Evolutionary conservation across 805 yeast genomes (phyloP), one percentile per base, ranked within the genome.

Genomic region (Ogataea degrootiae): DNA sequence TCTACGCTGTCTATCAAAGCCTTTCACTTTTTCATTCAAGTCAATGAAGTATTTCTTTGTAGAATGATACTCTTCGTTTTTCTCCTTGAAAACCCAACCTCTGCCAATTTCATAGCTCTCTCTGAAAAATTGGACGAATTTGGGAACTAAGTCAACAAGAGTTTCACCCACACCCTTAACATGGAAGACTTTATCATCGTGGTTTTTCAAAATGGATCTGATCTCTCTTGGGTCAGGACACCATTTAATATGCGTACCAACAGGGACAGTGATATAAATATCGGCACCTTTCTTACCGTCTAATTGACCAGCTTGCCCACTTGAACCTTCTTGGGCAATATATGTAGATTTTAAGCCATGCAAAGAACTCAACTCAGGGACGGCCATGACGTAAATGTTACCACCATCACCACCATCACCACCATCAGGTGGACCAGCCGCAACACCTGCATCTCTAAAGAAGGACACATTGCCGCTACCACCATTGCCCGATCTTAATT

Each of bases 351-450:
- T 77, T 29, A 92, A 58, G 50, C 81, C 80, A 56, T 88, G 89
- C 49, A 94, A 66, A 4, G 94, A 83, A 35, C 82, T 77, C 39
- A 87, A 57, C 21, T 86, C 87, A 43, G 79, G 79, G 1, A 83
- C 82, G 3, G 96, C 96, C 61, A 84, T 87, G 2, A 94, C 79
- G 61, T 85, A 92, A 2, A 94, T 76, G 45, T 83, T 75, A 2
- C 99, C 99, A 21, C 99, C 99, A 51, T 74, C 70, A 5, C 98
- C 99, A 31, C 99, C 99, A 68, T 94, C 97, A 9, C 99, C 99
- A n/a, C 99, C 99, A 65, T 91, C 96, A 0, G 99, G 96, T 0
- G 99, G 98, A 0, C 99, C 99, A 17, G 76, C 75, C 0, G 96
- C 75, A 39, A 87, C 69, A 37, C 90, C 87, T 4, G 96, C 87